A percentile compares a stretch with the other conserved stretches of the same genome.
These are phyloP conservation scores for Elongisporangium prolatum DNA, from an alignment of 352 stramenopile species.

Conservation along the genomic window DNA sequence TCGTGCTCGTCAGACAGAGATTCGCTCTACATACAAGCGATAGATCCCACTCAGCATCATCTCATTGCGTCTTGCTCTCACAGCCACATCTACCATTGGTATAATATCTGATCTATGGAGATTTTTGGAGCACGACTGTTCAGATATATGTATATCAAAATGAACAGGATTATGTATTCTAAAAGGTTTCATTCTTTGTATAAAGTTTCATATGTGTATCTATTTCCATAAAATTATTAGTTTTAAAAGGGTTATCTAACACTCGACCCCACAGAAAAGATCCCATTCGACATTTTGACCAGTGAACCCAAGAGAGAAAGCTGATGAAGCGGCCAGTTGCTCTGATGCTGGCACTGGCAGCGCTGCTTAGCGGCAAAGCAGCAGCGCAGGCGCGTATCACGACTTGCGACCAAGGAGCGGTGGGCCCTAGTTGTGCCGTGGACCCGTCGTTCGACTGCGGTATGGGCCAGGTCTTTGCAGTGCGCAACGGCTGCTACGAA, in stretches of 20 bases:
- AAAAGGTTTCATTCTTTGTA: too few relatives aligned
- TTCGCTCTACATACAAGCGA: slow-evolving; percentile 16
- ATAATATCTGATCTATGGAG: background rate
- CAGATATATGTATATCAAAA: too few relatives aligned
- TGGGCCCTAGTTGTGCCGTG: slow-evolving; percentile 4
- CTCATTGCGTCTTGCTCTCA: background rate
- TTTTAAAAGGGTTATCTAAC: too few relatives aligned
- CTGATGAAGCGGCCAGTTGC: background rate
- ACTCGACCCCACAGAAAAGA: background rate
- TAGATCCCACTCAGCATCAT: background rate
- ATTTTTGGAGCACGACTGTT: background rate
- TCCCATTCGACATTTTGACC: background rate
- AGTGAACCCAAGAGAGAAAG: slow-evolving; percentile 3
- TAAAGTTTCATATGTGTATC: too few relatives aligned
- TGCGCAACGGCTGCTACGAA: slow-evolving; percentile 40
- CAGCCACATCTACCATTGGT: background rate
- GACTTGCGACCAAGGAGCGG: slow-evolving; percentile 31
- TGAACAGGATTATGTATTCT: too few relatives aligned
- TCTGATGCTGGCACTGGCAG: slow-evolving; percentile 6
- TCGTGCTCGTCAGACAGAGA: slow-evolving; percentile 65
- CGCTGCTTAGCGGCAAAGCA: slow-evolving; percentile 4
- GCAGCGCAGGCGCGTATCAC: slow-evolving; percentile 8
- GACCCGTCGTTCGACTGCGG: slow-evolving; percentile 19
- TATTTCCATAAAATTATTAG: too few relatives aligned
- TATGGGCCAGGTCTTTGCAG: slow-evolving; percentile 23